Conservation (phyloP, 306 rosid genomes). For the Dryas alaskensis region DNA sequence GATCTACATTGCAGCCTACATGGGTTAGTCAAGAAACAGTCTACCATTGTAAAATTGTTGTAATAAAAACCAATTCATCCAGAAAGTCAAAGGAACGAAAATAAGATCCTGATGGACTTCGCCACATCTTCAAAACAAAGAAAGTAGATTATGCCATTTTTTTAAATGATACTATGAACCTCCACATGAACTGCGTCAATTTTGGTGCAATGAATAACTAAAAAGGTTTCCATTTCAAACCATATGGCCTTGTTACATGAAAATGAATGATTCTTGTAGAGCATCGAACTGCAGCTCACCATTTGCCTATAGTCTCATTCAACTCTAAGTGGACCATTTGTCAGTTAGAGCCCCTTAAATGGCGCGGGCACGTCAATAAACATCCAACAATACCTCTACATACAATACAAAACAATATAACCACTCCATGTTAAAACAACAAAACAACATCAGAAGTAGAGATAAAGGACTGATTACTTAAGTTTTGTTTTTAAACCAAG, state of each 20-base stretch:
- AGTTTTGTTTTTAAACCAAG: background rate
- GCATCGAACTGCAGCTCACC: background rate
- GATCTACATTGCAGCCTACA: too few species aligned
- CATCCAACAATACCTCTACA: slow-evolving; percentile 29
- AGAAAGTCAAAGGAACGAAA: background rate
- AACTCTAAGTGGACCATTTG: background rate
- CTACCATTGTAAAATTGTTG: too few species aligned
- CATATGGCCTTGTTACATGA: background rate
- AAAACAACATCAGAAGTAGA: background rate
- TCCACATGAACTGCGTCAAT: background rate
- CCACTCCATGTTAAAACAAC: background rate
- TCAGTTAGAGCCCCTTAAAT: slow-evolving; percentile 2
- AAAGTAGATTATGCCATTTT: background rate
- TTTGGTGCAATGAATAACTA: background rate
- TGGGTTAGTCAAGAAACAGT: too few species aligned
- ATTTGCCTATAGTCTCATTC: background rate
- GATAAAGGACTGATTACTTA: background rate
- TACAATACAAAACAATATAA: slow-evolving; percentile 23
- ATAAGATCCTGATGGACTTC: background rate
- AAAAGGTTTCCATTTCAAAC: background rate
- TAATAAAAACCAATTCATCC: too few species aligned
- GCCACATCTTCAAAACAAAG: background rate
- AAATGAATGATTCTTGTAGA: background rate
- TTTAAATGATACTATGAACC: too few species aligned
- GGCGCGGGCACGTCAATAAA: background rate